Base-by-base conservation (phyloP, 2,329 filamentous ascomycete species). In the Diaporthe amygdali region DNA sequence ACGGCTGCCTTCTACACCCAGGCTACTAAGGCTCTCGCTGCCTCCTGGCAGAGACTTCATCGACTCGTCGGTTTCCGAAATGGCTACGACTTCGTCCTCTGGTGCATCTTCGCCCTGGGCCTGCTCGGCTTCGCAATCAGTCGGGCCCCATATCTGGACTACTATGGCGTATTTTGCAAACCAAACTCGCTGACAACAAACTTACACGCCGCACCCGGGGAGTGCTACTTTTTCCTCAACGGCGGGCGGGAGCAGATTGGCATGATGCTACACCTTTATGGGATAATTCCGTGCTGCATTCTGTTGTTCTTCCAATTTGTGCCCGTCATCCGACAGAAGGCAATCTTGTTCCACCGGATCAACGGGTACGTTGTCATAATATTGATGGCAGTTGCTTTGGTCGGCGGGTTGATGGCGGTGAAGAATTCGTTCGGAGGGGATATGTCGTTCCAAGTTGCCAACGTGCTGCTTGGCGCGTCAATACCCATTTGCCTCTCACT, bases 1-100 rank as follows among this genome's bases (percentile, higher is more conserved):
- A 41, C n/a, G 32, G 7, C 17, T 34, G 25, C 20, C 39, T 37
- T 20, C 15, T 17, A 22, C 44, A n/a, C 22, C 22, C 20, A 44
- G 41, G 47, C 37, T 9, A 30, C n/a, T 12, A 20, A 9, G 15
- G 32, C 66, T 9, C 7, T 68, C 5, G 4, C 44, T 22, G 6
- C 22, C 17, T 41, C 32, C 5, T 47, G 64, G 75, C 75, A 78
- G 34, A 82, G 79, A 61, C 56, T 87, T 22, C 87, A 86, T 75
- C 79, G 81, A 52, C 79, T 83, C 3, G 71, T 90, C 32, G 89
- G 89, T 61, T 91, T 91, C 80, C 77, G 80, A 2, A 87, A 87
- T 75, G 82, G 82, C 44, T 90, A 90, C 81, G 91, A 89, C 77
- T 89, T 91, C 74, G 74, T 81, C 46, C 81, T 91, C 2, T 91